phyloP scores from a whole-genome alignment of 257 asterid species.

The Voacanga thouarsii region DNA sequence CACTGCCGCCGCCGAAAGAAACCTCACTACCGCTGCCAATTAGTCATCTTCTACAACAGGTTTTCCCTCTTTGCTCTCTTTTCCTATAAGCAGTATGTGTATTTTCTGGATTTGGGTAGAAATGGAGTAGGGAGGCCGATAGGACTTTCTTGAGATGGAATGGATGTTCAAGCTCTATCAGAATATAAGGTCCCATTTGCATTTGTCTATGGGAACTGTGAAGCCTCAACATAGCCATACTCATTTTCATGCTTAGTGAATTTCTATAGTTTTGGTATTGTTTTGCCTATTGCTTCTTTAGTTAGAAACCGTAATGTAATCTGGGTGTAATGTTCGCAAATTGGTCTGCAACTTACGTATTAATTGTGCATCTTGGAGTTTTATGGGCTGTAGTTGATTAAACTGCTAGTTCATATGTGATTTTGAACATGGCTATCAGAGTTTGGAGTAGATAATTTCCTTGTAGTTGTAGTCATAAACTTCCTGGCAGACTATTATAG shows the following conservation, averaged over 20 bases:
- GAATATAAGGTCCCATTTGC: conserved; percentile 16
- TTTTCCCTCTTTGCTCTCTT: no score
- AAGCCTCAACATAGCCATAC: neutral
- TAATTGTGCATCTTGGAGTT: neutral
- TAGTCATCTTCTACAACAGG: no score
- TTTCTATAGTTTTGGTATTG: neutral
- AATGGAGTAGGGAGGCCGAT: no score
- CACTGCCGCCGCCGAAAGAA: no score
- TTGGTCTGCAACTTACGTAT: neutral
- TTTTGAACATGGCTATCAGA: neutral
- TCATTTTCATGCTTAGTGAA: neutral
- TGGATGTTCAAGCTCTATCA: no score
- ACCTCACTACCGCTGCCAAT: no score
- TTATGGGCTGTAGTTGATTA: neutral
- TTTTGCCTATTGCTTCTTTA: neutral
- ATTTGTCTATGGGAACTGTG: neutral
- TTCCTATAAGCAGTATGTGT: no score
- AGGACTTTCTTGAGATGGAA: no score
- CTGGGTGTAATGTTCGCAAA: neutral
- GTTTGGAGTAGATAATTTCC: neutral
- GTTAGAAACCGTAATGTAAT: neutral
- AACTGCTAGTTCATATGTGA: neutral
- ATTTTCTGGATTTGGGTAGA: no score
- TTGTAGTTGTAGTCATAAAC: neutral
- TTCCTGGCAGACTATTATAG: neutral